Evolutionary conservation across 768 basidiomycete genomes (phyloP).

Genomic region (Infundibulicybe gibba): DNA sequence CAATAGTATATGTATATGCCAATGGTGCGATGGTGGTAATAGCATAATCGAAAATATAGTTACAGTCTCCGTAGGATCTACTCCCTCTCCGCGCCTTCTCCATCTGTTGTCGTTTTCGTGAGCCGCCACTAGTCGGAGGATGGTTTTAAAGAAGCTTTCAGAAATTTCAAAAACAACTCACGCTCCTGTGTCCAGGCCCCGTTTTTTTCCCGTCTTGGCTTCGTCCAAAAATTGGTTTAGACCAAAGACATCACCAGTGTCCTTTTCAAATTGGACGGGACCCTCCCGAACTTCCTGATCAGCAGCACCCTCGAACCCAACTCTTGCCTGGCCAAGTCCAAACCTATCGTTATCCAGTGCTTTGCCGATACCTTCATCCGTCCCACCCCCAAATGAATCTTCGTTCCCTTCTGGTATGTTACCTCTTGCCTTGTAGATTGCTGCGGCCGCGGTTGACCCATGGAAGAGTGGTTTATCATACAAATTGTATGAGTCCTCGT

Average conservation of each 20-base stretch:
- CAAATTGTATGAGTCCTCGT: slow-evolving; percentile 90
- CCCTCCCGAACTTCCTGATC: slow-evolving; percentile 86
- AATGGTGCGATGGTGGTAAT: slow-evolving; percentile 2
- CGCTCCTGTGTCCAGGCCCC: slow-evolving; percentile 77
- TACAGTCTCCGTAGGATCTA: slow-evolving; percentile 5
- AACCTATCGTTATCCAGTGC: slow-evolving; percentile 95
- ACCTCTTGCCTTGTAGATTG: slow-evolving; percentile 97
- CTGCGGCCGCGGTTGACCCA: slow-evolving; percentile 94
- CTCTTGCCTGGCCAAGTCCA: slow-evolving; percentile 74
- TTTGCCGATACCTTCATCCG: slow-evolving; percentile 89
- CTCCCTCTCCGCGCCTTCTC: slow-evolving; percentile 51
- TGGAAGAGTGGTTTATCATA: slow-evolving; percentile 97
- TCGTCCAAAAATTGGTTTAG: slow-evolving; percentile 96
- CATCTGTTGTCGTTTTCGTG: slow-evolving; percentile 68
- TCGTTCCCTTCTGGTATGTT: slow-evolving; percentile 84
- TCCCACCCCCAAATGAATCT: slow-evolving; percentile 91
- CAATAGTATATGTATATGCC: too few species aligned
- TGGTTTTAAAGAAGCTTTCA: background rate
- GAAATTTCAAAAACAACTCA: slow-evolving; percentile 31
- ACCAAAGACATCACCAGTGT: slow-evolving; percentile 94
- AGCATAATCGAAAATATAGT: slow-evolving; percentile 3
- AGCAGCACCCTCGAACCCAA: slow-evolving; percentile 90
- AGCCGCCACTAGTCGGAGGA: slow-evolving; percentile 36
- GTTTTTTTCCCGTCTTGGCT: slow-evolving; percentile 92
- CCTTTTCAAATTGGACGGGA: slow-evolving; percentile 98